Conservation (phyloP, 805 yeast genomes). For the Saturnispora gosingensis region DNA sequence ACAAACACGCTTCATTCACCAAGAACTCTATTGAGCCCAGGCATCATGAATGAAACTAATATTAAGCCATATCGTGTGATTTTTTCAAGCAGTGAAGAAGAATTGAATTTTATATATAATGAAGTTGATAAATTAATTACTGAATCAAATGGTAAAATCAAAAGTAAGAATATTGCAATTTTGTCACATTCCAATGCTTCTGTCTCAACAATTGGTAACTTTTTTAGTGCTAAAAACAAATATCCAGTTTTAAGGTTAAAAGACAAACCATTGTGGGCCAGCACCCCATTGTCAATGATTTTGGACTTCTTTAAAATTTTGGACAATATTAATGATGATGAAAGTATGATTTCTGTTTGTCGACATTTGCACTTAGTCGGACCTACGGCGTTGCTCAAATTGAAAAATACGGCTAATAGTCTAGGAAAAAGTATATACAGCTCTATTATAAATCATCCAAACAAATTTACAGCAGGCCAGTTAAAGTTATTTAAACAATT, state of each 20-base stretch:
- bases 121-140: conserved; percentile 37
- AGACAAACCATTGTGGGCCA: conserved; percentile 45
- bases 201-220: conserved; percentile 30
- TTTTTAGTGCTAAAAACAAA: conserved; percentile 26
- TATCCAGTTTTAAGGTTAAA: conserved; percentile 31
- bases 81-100: conserved; percentile 28
- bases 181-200: conserved; percentile 45
- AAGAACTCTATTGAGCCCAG: conserved; percentile 11
- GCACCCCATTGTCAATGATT: conserved; percentile 34
- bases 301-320: conserved; percentile 41
- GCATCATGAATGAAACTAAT: conserved; percentile 15
- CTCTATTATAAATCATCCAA: conserved; percentile 1
- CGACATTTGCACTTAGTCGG: conserved; percentile 20
- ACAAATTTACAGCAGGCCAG: not conserved
- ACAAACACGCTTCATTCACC: conserved; percentile 19
- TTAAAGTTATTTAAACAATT: not conserved
- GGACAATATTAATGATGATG: conserved; percentile 23
- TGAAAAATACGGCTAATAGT: conserved; percentile 13
- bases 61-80: conserved; percentile 20
- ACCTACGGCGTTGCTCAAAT: conserved; percentile 12
- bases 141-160: conserved; percentile 33
- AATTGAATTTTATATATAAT: conserved; percentile 32
- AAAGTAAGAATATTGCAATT: conserved; percentile 42
- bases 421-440: conserved; percentile 13
- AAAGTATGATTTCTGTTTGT: conserved; percentile 21